Base-by-base conservation (phyloP, 805 yeast species). In the Pichia rugopelliculosa region DNA sequence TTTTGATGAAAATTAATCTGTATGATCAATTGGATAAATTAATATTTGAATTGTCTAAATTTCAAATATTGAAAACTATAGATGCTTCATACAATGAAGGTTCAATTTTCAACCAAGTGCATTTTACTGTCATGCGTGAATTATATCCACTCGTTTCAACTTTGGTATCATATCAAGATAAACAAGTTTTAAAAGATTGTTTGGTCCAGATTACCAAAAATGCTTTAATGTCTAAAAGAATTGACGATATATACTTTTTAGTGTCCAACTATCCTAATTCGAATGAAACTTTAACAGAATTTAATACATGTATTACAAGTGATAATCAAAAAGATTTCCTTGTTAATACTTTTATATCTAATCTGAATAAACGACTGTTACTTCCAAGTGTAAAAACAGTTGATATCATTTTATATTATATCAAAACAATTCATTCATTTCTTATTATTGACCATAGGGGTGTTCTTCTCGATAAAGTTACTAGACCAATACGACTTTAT, bases 391-490 rank as follows among this genome's bases (percentile, higher is more conserved):
- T 84, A 1, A 80, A 84, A 54, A 91, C 98, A 0, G 73, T 74
- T 5, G 87, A 82, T 44, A 80, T 88, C 8, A 75, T 91, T 23
- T 65, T 77, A 2, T 77, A 75, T 45, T 91, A 87, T 59, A 79
- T 85, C 4, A 76, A 80, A 15, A 79, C 90, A 1, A 83, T 90
- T 40, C 73, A 79, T 53, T 73, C 89, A 0, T 87, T 91, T 50
- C 61, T 83, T 24, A 66, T 82, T 0, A 69, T 93, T n/a, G 98
- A 91, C 57, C 95, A 96, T 7, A 73, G 86, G 36, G 96, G 96
- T 0, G 91, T 87, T 0, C 66, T 90, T 26, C 68, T 90, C 8
- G 95, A 86, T 59, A 78, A 79, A 42, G 90, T 87, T 0, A 79
- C 87, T 1, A 65, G 88, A 30, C 93, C 93, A 2, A 84, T 90